Evolutionary conservation across 2,329 filamentous ascomycete genomes (phyloP), one percentile per base, ranked within the genome.

Genomic region (Exophiala alcalophila): DNA sequence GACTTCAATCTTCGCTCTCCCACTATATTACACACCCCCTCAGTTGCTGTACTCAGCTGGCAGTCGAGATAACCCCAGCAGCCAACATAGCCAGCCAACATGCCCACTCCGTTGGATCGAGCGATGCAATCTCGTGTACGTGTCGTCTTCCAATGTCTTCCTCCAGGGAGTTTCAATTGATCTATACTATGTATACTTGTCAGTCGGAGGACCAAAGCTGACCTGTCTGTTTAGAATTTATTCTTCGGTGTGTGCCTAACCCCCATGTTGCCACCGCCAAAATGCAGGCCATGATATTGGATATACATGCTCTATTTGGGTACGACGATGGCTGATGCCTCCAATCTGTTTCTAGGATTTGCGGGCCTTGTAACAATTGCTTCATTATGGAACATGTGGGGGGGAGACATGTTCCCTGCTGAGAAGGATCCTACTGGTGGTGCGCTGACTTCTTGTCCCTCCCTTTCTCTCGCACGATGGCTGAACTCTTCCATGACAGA

Each of bases 351-450:
- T 57, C 41, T 68, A 82, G 86, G 82, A 12, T 96, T 96, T 61
- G 81, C 84, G 4, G 86, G 85, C 7, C 75, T 94, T 38, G 77
- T 96, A 10, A 85, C 86, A 5, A 87, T 85, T 2, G 88, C 84
- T 2, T 84, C 88, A 11, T 80, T 79, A 28, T 95, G 85, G 83
- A 77, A 79, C 12, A 91, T 96, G 57, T 94, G 85, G 82, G 88
- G 88, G 43, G 76, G 79, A 39, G 87, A 91, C 51, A 77, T 96
- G 59, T 94, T 96, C 58, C 90, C 90, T 1, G 65, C 77, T 3
- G 71, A 81, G 53, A 48, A 72, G 33, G 89, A 95, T 61, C 88
- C 90, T n/a, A 86, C 71, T 19, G 89, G 89, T 47, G 76, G 87
- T 70, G 79, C 70, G 27, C 68, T 72, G n/a, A 30, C 30, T 15